Base-by-base conservation (phyloP, 1,284 basidiomycete species). In the Puccinia horiana region DNA sequence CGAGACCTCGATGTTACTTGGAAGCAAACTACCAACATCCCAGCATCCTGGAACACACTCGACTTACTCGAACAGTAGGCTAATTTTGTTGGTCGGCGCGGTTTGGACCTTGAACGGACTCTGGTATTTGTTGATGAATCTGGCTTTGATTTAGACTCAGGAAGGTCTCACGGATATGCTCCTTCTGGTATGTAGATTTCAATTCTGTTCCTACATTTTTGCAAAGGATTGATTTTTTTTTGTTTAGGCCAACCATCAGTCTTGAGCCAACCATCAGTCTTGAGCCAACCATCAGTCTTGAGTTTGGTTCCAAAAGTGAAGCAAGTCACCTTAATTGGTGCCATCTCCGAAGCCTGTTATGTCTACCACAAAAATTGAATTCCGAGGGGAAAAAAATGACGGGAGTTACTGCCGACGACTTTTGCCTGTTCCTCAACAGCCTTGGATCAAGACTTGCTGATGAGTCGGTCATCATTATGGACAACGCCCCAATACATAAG, bases 91-190 rank as follows among this genome's bases (percentile, higher is more conserved):
- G 37, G 29, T n/a, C 32, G 52, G 2, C 4, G 32, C 1, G 72
- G 72, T 75, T 16, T 75, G 72, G 72, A 75, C 23, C 72, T 75
- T 56, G 29, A n/a, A 8, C 42, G 49, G 4, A 29, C 8, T 2
- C 4, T 52, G 49, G 47, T 26, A 52, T 73, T 73, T 75, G 72
- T 75, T 18, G 72, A 75, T 75, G 72, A 75, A 37, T 29, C 32
- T n/a, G 72, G 72, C 14, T 75, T 75, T 58, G 72, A 75, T 58
- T 26, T 75, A 8, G 49, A 75, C 20, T 54, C 35, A 11, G 35
- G 52, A 4, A 5, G 47, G 2, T 16, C 32, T 2, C 37, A 5
- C 37, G 72, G 72, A 42, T 75, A 75, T 37, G 6, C 72, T 29
- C 49, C 72, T 3, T 56, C 47, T 56, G 72, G 72, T 32, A 2